Conservation (phyloP, 129 eudicot species). For the Helichrysum umbraculigerum region DNA sequence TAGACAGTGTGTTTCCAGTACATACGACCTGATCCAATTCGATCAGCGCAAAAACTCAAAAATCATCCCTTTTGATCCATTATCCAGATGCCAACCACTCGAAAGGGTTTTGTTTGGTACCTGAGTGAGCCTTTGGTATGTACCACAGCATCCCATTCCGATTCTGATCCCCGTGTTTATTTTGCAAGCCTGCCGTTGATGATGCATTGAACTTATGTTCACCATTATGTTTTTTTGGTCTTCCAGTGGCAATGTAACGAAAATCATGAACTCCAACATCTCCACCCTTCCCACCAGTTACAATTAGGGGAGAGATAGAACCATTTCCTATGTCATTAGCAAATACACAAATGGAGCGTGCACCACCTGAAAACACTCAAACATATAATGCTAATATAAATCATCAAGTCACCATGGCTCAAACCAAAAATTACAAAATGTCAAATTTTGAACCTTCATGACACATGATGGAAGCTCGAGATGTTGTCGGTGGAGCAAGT, state of each 20-base stretch:
- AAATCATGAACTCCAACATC: constrained; percentile 99
- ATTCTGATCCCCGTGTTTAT: constrained; percentile 86
- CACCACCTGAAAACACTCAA: constrained; percentile 62
- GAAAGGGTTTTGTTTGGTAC: neutral
- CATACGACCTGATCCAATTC: neutral
- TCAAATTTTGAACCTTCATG: constrained; percentile 74
- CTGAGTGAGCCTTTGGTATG: constrained; percentile 61
- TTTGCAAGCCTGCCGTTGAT: constrained; percentile 60
- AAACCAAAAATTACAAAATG: neutral
- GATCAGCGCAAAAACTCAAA: neutral
- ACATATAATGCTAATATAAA: neutral
- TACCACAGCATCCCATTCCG: constrained; percentile 99
- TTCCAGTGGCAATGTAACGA: constrained; percentile 95
- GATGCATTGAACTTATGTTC: constrained; percentile 61
- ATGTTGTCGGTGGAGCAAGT: constrained; percentile 89
- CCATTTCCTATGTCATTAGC: constrained; percentile 89
- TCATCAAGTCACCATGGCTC: neutral
- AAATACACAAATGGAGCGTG: constrained; percentile 80
- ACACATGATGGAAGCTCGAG: constrained; percentile 98
- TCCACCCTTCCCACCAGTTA: constrained; percentile 94
- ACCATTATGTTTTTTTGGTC: constrained; percentile 57
- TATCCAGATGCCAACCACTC: neutral
- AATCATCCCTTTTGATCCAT: neutral
- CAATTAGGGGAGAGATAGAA: constrained; percentile 87
- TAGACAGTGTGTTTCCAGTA: neutral